Base-by-base conservation (phyloP, 768 basidiomycete genomes). In the Fistulinella prunicolor region DNA sequence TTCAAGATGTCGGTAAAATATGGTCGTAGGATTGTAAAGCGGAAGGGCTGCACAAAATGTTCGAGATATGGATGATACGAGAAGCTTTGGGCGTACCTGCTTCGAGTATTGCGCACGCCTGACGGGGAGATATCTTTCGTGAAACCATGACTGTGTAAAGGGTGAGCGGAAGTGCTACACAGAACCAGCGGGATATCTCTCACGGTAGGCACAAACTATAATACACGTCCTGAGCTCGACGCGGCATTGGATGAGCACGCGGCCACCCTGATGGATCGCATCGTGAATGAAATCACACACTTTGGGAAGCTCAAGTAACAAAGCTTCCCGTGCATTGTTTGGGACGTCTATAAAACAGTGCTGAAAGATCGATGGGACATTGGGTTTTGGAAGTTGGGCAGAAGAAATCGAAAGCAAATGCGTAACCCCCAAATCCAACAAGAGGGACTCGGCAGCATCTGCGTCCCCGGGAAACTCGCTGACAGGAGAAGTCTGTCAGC, bases 401-500 rank as follows among this genome's bases (percentile, higher is more conserved):
- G 82, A 81, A 3, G 78, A 72, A 22, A 84, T 64, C 2, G 79
- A 75, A 38, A 85, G 50, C 13, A 82, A 44, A 55, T 83, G 81
- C 0, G 80, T 80, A 19, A 76, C 66, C 17, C 73, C 78, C 10
- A 80, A 55, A 44, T 82, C 80, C 13, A 68, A 42, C 19, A 85
- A 68, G 29, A 83, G 67, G 13, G 72, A 73, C 35, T 76, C 72
- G 14, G 73, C 77, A 54, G 80, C 74, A 19, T 73, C 71, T 1
- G 66, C 50, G 42, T 84, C 79, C 26, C 72, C 62, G 1, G 83
- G 83, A 55, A 83, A 83, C 34, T 81, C 80, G 52, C 83, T 79
- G 49, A 20, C 6, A 38, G 26, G 10, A 24, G 44, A 6, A 19
- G 17, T 35, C 36, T 14, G 51, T 45, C 46, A 59, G 29, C 13